A percentile compares a stretch with the other conserved stretches of the same genome.
These are phyloP conservation scores for Backusella parvicylindrica DNA, from an alignment of 192 early-diverging fungal species.

Conservation along the genomic window DNA sequence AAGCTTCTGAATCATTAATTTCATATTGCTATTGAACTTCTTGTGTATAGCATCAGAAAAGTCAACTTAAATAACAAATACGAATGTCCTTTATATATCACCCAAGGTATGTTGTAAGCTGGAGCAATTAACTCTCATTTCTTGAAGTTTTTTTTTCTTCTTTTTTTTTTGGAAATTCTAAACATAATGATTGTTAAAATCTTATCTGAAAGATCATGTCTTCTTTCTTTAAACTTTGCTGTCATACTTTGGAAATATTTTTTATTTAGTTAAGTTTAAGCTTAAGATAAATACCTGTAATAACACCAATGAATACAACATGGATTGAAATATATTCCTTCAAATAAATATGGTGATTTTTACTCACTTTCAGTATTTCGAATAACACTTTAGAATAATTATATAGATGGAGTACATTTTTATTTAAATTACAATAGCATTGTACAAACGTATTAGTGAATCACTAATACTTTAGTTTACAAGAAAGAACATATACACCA, in stretches of 20 bases:
- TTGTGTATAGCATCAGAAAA: constrained; percentile 8
- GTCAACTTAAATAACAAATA: constrained; percentile 61
- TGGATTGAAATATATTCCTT: no score
- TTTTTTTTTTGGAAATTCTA: constrained; percentile 45
- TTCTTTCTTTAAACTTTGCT: constrained; percentile 49
- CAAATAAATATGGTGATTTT: no score
- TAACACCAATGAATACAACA: no score
- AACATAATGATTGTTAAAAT: constrained; percentile 60
- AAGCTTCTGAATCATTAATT: neutral
- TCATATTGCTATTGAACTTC: neutral
- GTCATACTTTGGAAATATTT: no score
- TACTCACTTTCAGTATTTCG: no score
- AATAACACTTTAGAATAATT: no score
- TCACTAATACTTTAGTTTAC: neutral
- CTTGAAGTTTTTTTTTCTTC: constrained; percentile 48
- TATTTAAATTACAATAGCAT: neutral
- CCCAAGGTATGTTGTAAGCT: constrained; percentile 62
- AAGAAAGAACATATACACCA: constrained; percentile 79
- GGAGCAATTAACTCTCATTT: constrained; percentile 73
- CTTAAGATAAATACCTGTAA: no score
- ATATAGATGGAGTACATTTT: no score
- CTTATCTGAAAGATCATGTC: constrained; percentile 48
- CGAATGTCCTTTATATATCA: constrained; percentile 52
- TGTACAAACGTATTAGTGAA: neutral
- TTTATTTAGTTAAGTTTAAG: no score